A percentile compares a stretch with the other conserved stretches of the same genome.
Conservation (phyloP, 2,329 filamentous ascomycete genomes). For the Annulohypoxylon truncatum region DNA sequence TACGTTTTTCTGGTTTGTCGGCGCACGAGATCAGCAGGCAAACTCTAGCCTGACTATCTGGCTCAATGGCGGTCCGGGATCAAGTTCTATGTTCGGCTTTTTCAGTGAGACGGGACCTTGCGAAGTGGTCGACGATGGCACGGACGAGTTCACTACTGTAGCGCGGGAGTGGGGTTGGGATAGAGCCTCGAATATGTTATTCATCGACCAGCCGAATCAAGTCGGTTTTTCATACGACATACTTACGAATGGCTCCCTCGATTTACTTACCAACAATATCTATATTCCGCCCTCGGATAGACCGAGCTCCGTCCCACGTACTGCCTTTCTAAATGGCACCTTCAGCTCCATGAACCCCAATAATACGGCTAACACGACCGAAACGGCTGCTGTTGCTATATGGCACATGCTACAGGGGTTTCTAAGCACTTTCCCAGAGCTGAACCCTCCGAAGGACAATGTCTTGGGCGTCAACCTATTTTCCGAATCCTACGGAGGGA, state of each 20-base stretch:
- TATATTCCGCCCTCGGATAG: constrained; percentile 52
- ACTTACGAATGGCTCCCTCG: constrained; percentile 63
- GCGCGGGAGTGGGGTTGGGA: constrained; percentile 75
- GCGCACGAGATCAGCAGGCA: constrained; percentile 53
- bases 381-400: constrained; percentile 66
- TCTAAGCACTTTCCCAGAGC: constrained; percentile 67
- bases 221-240: constrained; percentile 76
- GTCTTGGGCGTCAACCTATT: constrained; percentile 72
- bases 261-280: constrained; percentile 57
- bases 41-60: constrained; percentile 65
- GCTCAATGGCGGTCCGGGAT: constrained; percentile 75
- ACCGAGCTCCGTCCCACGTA: constrained; percentile 42
- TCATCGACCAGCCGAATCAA: constrained; percentile 70
- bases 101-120: constrained; percentile 55
- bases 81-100: constrained; percentile 72
- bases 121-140: constrained; percentile 49
- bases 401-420: constrained; percentile 76
- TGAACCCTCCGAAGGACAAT: constrained; percentile 59
- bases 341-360: constrained; percentile 66
- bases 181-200: constrained; percentile 62
- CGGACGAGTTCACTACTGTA: constrained; percentile 64
- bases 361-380: constrained; percentile 66
- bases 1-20: constrained; percentile 64
- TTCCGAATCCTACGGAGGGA: constrained; percentile 76
- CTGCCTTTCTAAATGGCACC: constrained; percentile 51